A percentile compares a stretch with the other conserved stretches of the same genome.
phyloP scores from a whole-genome alignment of 345 rosid genomes.

The Citrus hindsii region DNA sequence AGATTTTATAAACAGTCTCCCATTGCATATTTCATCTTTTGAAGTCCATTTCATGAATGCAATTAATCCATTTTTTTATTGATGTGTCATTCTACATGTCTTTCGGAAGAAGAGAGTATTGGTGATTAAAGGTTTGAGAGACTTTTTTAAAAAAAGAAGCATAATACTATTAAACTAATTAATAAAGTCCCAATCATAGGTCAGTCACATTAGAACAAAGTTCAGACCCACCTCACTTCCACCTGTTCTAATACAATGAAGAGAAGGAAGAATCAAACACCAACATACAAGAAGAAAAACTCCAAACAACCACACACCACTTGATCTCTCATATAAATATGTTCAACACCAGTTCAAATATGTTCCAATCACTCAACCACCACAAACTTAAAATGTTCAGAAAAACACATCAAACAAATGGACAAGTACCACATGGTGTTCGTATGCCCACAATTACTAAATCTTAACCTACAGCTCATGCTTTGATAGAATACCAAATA shows the following conservation, averaged over 20 bases:
- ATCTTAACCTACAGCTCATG: not conserved
- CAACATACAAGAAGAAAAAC: constrained; percentile 2
- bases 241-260: constrained; percentile 21
- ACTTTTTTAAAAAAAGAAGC: not conserved
- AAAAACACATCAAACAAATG: not conserved
- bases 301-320: constrained; percentile 19
- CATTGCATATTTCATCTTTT: constrained; percentile 4
- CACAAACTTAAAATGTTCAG: constrained; percentile 1
- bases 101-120: not conserved
- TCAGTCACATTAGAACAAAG: constrained; percentile 19
- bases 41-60: not conserved
- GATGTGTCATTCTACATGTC: not conserved
- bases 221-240: constrained; percentile 26
- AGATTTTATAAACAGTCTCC: not conserved
- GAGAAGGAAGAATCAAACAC: constrained; percentile 16
- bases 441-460: not conserved
- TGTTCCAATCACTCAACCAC: constrained; percentile 20
- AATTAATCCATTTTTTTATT: not conserved
- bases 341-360: not conserved
- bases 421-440: not conserved
- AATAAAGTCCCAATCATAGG: constrained; percentile 14
- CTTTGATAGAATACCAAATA: not conserved
- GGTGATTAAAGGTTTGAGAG: not conserved
- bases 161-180: constrained; percentile 1
- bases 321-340: not conserved